Base-by-base conservation (phyloP, 2,329 filamentous ascomycete species). In the Calonectria montana region DNA sequence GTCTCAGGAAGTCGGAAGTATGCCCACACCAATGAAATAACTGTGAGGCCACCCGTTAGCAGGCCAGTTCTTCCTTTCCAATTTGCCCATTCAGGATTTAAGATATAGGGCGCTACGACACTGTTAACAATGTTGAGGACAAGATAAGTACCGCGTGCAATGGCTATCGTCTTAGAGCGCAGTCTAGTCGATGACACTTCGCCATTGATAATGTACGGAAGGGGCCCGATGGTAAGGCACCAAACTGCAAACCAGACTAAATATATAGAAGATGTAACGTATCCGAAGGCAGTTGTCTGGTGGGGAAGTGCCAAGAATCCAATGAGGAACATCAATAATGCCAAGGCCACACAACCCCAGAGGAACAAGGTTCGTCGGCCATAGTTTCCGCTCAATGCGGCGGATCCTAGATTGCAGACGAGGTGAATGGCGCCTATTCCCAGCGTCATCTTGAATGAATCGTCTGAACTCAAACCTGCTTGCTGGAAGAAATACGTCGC, bases 281-380 rank as follows among this genome's bases (percentile, higher is more conserved):
- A 59, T 5, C 31, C 53, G 10, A 65, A 50, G 9, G 39, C 39
- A 16, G 37, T 25, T 5, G 25, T 50, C 4, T 31, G 35, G 8
- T 39, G 50, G 3, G 50, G 39, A 1, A 59, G n/a, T 3, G 27
- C 25, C 2, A 67, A 8, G 31, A 87, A 79, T 7, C 88, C 82
- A 64, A 89, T 83, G 27, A 80, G 77, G 1, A 86, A 80, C 4
- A 87, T 84, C 1, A 83, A 76, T 53, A 77, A 1, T 75, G 78
- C 77, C 81, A 88, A 88, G 6, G 89, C 80, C 27, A 89, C 89
- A 18, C 84, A 84, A 4, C 87, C 87, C 8, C 74, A 77, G 12
- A 73, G 39, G 45, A 73, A 77, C 6, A 70, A 50, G 7, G 65
- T 57, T 15, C 67, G 68, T 25, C 69, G 66, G 43, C 71, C 61